Conservation (phyloP, 208 protist species). For the Blastocrithidia nonstop region DNA sequence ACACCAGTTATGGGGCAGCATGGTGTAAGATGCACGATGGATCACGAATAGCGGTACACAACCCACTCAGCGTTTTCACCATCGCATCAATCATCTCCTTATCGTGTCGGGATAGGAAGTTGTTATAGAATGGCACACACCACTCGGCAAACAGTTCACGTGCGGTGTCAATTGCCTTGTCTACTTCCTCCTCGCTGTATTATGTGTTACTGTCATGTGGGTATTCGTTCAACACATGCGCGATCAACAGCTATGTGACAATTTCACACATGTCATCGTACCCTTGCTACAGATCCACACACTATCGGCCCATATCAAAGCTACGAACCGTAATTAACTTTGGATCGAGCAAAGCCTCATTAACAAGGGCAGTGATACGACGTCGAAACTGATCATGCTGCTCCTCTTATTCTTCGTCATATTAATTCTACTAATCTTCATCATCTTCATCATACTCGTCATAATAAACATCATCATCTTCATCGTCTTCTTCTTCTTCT, state of each 20-base stretch:
- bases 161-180: conserved; percentile 6
- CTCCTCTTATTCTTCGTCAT: too few relatives aligned
- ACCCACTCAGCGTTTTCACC: conserved; percentile 43
- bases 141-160: conserved; percentile 38
- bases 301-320: conserved; percentile 49
- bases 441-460: too few relatives aligned
- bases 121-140: conserved; percentile 53
- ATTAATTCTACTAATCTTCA: too few relatives aligned
- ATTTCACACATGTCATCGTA: conserved; percentile 50
- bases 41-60: conserved; percentile 34
- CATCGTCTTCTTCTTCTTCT: too few relatives aligned
- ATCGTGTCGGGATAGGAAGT: conserved; percentile 20
- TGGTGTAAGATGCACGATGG: conserved; percentile 23
- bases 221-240: conserved; percentile 20
- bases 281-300: too few relatives aligned
- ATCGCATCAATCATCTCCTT: conserved; percentile 44
- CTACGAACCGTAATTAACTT: conserved; percentile 22
- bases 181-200: conserved; percentile 3
- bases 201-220: neutral
- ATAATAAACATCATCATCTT: too few relatives aligned
- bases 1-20: conserved; percentile 30
- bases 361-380: conserved; percentile 18
- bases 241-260: conserved; percentile 58
- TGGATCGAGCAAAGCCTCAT: conserved; percentile 23
- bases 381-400: too few relatives aligned